These are phyloP conservation scores for Ballota nigra DNA, from an alignment of 257 asterid genomes.

Conservation along the genomic window DNA sequence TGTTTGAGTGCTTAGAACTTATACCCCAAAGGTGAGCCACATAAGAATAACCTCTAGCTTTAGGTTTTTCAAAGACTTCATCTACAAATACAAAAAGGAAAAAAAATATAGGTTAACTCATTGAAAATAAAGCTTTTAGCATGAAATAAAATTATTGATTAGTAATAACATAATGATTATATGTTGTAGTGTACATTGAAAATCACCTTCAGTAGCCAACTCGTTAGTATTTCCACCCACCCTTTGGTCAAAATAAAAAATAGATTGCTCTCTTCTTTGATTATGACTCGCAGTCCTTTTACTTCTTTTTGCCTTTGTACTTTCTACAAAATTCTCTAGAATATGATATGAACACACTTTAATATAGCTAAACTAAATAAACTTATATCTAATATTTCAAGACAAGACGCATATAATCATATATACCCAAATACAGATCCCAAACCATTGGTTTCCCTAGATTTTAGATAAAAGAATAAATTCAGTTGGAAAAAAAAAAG, in stretches of 20 bases:
- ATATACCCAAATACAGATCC: neutral
- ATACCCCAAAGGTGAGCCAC: neutral
- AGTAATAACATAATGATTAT: no score
- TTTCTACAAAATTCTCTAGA: neutral
- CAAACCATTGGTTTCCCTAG: neutral
- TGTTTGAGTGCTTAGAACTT: neutral
- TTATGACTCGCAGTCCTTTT: neutral
- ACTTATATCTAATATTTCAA: no score
- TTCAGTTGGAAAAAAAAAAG: neutral
- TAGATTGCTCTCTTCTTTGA: neutral
- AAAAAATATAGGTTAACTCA: neutral
- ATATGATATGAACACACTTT: neutral
- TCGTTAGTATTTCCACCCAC: neutral
- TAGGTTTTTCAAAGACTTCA: neutral
- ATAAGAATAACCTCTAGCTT: neutral
- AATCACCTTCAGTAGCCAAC: neutral
- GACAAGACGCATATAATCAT: no score
- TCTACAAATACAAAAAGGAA: neutral
- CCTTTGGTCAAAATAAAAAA: neutral
- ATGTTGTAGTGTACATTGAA: neutral
- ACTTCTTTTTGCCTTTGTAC: neutral
- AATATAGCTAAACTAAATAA: neutral
- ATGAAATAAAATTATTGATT: neutral
- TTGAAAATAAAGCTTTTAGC: no score
- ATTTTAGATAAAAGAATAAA: neutral